Evolutionary conservation across 2,329 filamentous ascomycete species (phyloP).

Genomic region (Pseudohalonectria lignicola): DNA sequence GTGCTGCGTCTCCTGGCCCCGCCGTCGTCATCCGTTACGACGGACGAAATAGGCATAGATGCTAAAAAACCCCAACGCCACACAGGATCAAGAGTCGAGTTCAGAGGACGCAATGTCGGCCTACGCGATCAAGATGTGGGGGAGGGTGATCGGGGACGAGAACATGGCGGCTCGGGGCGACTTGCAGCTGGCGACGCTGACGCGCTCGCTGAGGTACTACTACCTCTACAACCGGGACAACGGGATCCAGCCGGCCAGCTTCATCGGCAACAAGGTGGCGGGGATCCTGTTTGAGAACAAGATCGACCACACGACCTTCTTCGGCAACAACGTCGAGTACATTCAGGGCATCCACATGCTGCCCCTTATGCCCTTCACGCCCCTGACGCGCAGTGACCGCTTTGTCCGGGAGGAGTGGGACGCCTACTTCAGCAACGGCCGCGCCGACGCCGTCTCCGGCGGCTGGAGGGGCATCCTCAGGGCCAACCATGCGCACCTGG

Average conservation of each 20-base stretch:
- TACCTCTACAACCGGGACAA: slow-evolving; percentile 71
- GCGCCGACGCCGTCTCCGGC: slow-evolving; percentile 53
- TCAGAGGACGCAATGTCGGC: slow-evolving; percentile 83
- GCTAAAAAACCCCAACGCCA: too few relatives aligned
- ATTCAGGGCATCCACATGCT: slow-evolving; percentile 78
- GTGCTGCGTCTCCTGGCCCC: too few relatives aligned
- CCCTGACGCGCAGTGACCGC: slow-evolving; percentile 50
- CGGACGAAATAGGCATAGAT: too few relatives aligned
- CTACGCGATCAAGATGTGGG: slow-evolving; percentile 94
- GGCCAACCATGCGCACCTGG: slow-evolving; percentile 68
- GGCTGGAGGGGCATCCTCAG: slow-evolving; percentile 83
- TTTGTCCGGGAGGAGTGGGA: slow-evolving; percentile 83
- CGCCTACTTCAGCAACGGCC: slow-evolving; percentile 61
- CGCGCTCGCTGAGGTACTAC: slow-evolving; percentile 64
- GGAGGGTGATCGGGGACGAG: slow-evolving; percentile 59
- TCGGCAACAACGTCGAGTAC: slow-evolving; percentile 61
- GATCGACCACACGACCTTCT: slow-evolving; percentile 85
- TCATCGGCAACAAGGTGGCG: slow-evolving; percentile 66
- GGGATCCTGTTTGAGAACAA: slow-evolving; percentile 88
- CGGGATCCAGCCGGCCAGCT: slow-evolving; percentile 58
- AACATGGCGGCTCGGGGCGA: slow-evolving; percentile 77
- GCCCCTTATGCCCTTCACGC: slow-evolving; percentile 57
- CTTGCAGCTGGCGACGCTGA: slow-evolving; percentile 71
- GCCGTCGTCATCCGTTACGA: not conserved
- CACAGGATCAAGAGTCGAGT: slow-evolving; percentile 65